Conservation (phyloP, 352 stramenopile genomes). For the Globisporangium camurandrum region DNA sequence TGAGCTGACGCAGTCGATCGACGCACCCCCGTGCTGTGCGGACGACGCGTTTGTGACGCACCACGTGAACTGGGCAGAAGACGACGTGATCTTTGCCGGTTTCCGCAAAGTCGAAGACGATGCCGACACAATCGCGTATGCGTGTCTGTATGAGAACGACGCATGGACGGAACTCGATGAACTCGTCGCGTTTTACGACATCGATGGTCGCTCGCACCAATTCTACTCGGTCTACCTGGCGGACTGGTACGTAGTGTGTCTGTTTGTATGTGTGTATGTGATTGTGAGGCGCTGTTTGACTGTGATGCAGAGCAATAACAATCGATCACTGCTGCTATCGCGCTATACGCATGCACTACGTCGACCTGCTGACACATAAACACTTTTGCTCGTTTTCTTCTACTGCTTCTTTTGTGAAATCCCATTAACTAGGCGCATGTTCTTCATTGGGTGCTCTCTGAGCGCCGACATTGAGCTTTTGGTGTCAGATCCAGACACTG, state of each 20-base stretch:
- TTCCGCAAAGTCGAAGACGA: slow-evolving; percentile 49
- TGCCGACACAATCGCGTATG: slow-evolving; percentile 41
- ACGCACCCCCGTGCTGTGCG: slow-evolving; percentile 26
- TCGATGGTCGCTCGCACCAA: slow-evolving; percentile 45
- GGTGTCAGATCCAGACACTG: slow-evolving; percentile 46
- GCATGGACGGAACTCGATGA: slow-evolving; percentile 49
- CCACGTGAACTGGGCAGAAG: slow-evolving; percentile 69
- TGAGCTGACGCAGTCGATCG: slow-evolving; percentile 24
- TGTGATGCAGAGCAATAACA: too few species aligned
- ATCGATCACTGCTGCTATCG: too few species aligned
- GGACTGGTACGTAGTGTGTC: slow-evolving; percentile 61
- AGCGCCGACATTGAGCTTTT: slow-evolving; percentile 76
- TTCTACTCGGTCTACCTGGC: slow-evolving; percentile 58
- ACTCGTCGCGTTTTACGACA: slow-evolving; percentile 54
- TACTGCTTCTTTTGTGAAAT: background rate
- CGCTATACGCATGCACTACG: too few species aligned
- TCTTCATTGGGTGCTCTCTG: slow-evolving; percentile 70
- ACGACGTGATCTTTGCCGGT: slow-evolving; percentile 53
- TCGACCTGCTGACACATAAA: too few species aligned
- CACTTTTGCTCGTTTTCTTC: too few species aligned
- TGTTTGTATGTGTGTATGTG: background rate
- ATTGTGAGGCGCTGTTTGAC: background rate
- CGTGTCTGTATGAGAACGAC: slow-evolving; percentile 50
- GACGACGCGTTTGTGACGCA: slow-evolving; percentile 32
- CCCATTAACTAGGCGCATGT: slow-evolving; percentile 47